Base-by-base conservation (phyloP, 1,284 basidiomycete species). In the Ganoderma leucocontextum region DNA sequence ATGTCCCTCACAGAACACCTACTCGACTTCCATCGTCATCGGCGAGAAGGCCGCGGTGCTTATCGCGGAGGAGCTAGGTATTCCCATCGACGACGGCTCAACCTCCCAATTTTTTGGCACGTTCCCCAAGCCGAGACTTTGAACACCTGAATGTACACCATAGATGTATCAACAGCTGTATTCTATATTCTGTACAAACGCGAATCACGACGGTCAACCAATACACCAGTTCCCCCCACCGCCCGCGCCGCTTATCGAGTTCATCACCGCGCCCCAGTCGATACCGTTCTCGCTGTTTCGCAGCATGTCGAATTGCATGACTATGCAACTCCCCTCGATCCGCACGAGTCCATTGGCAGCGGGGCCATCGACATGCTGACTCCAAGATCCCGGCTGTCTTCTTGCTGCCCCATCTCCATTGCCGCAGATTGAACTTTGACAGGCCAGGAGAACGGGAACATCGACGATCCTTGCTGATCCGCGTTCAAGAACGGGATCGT, bases 41-140 rank as follows among this genome's bases (percentile, higher is more conserved):
- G 89, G 89, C 41, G 89, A 91, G 82, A 91, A 91, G 78, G 89
- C 86, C 35, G 89, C 88, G 9, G 79, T 82, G 59, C 78, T 91
- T 61, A 77, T 91, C 36, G 83, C 83, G 7, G 84, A 89, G 74
- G 90, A 91, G 8, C 83, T 91, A 52, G 89, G 89, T 5, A 74
- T 78, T 25, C 59, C 55, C 2, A n/a, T 72, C 2, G 62, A 60
- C 58, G 57, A 58, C n/a, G 57, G 36, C 29, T 55, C 33, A 19
- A 19, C 29, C 47, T 49, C 47, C 47, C 1, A 49, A 49, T 9
- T 4, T 9, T 19, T 4, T 55, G 53, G 53, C 15, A 19, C 29
- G 53, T 35, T 35, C 33, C 29, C 17, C 33, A 35, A 17, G 15
- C 3, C 47, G 22, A 49, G 25, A 13, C 47, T 49, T 49, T 49